Conservation (phyloP, 352 stramenopile genomes). For the Lagenidium giganteum region DNA sequence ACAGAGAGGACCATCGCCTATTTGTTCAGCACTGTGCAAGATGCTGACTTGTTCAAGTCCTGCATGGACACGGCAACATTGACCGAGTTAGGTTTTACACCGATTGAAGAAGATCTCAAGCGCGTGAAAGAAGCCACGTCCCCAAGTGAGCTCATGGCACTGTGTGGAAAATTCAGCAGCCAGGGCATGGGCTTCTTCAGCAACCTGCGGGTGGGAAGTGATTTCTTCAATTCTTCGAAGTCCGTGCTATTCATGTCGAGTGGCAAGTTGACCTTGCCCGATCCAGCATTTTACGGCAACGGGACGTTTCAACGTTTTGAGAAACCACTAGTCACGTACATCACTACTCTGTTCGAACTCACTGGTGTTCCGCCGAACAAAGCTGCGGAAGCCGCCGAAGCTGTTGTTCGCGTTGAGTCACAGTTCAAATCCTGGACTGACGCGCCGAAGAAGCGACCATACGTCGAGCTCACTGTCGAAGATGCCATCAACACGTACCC, state of each 20-base stretch:
- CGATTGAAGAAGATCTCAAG: slow-evolving; percentile 1
- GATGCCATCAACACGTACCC: slow-evolving; percentile 43
- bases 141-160: slow-evolving; percentile 10
- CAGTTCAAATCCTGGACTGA: no score
- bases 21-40: no score
- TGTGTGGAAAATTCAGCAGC: slow-evolving; percentile 15
- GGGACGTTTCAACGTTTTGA: slow-evolving; percentile 27
- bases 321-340: slow-evolving; percentile 26
- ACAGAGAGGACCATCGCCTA: no score
- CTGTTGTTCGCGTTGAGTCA: no score
- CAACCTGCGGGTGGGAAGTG: slow-evolving; percentile 31
- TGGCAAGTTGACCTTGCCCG: slow-evolving; percentile 66
- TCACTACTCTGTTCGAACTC: slow-evolving; percentile 29
- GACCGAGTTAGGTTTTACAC: slow-evolving; percentile 4
- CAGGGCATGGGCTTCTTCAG: slow-evolving; percentile 62
- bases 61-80: slow-evolving; percentile 3
- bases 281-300: slow-evolving; percentile 87
- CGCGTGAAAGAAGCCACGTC: neutral
- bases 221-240: slow-evolving; percentile 63
- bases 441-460: slow-evolving; percentile 53
- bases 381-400: no score
- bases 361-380: slow-evolving; percentile 30
- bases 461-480: slow-evolving; percentile 76
- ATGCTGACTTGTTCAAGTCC: slow-evolving; percentile 4
- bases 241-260: slow-evolving; percentile 69